A percentile compares a stretch with the other conserved stretches of the same genome.
These are phyloP conservation scores for Diaporthe caulivora DNA, from an alignment of 2,329 filamentous ascomycete species.

Conservation along the genomic window DNA sequence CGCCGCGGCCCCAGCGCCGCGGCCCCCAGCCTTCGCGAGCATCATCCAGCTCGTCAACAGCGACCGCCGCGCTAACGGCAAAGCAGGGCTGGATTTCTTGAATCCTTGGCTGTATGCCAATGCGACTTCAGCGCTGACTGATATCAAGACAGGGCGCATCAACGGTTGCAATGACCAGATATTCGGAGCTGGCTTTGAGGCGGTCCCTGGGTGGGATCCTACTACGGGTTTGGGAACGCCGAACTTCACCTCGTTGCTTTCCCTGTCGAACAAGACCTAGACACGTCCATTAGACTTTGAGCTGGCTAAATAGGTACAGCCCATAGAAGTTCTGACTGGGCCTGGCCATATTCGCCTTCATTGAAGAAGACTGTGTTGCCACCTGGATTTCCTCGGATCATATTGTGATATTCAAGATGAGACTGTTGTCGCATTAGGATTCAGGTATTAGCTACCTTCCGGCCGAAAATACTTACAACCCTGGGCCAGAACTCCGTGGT, in stretches of 20 bases:
- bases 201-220: constrained; percentile 37
- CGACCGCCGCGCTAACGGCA: constrained; percentile 58
- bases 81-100: constrained; percentile 56
- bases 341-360: neutral
- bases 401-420: too few species aligned
- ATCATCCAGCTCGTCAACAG: constrained; percentile 68
- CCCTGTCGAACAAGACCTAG: constrained; percentile 28
- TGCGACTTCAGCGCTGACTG: constrained; percentile 41
- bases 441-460: too few species aligned
- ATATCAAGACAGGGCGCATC: constrained; percentile 39
- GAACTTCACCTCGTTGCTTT: constrained; percentile 36
- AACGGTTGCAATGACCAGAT: constrained; percentile 29
- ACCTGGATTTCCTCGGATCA: neutral
- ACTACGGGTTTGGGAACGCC: constrained; percentile 39
- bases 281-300: neutral
- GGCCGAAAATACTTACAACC: too few species aligned
- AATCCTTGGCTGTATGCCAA: constrained; percentile 47
- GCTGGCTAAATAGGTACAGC: neutral
- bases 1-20: too few species aligned
- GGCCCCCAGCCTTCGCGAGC: constrained; percentile 63
- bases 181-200: constrained; percentile 36
- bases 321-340: neutral
- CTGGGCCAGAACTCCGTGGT: too few species aligned
- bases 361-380: neutral
- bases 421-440: too few species aligned